Percentiles rank a stretch among this genome's conserved stretches.
Evolutionary conservation across 75 land plant genomes (phyloP).

Genomic region (Pinus albicaulis): DNA sequence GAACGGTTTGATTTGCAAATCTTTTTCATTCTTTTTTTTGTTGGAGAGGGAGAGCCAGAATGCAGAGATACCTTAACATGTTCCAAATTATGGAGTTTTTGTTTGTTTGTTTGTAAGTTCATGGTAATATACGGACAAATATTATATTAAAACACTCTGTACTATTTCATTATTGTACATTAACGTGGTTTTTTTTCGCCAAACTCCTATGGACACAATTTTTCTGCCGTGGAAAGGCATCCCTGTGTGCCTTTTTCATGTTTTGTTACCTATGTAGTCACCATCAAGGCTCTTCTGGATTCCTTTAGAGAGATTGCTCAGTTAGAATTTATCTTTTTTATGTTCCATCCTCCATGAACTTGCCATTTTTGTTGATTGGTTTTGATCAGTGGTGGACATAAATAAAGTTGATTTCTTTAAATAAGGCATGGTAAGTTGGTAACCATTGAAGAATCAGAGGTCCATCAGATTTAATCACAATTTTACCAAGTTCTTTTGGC

Average conservation of each 20-base stretch:
- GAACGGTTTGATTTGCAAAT: neutral
- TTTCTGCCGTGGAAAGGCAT: no score
- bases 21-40: neutral
- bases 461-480: neutral
- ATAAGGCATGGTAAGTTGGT: neutral
- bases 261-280: no score
- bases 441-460: neutral
- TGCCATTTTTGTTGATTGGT: no score
- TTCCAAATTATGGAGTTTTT: neutral
- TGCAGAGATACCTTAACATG: neutral
- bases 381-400: no score
- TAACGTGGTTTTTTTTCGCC: no score
- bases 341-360: no score
- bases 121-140: neutral
- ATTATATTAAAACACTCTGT: neutral
- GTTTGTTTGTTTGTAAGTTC: neutral
- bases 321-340: no score
- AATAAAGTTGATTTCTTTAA: neutral
- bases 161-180: no score
- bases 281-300: no score
- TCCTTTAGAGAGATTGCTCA: no score
- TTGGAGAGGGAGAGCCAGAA: neutral
- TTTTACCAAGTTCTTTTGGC: neutral
- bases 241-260: no score
- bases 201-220: no score